Evolutionary conservation across 192 early-diverging fungal species (phyloP), one percentile per base, ranked within the genome.

Genomic region (Backusella tuberculispora): DNA sequence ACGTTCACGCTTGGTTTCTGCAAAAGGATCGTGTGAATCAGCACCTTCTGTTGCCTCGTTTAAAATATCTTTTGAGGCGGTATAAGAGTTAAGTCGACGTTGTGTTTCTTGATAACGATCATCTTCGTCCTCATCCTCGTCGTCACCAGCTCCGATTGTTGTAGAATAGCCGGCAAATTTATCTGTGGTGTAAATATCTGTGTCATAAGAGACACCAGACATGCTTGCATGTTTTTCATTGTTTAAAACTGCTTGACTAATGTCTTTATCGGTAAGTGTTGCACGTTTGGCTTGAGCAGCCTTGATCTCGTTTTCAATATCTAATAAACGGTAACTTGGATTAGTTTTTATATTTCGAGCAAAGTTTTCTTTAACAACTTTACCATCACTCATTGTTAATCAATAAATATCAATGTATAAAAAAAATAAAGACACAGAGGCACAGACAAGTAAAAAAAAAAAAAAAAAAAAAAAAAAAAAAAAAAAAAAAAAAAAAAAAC

Each of bases 21-120:
- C 90, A 85, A 94, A 88, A 10, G 91, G 88, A 73, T 94, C 91
- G 7, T 83, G 78, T 43, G 81, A 79, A 9, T 89, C 87, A 0
- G 82, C 85, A 1, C 80, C 87, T 3, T 78, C 86, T 0, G 76
- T 84, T 9, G 85, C 85, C 75, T 96, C 94, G n/a, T 89, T 85
- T 24, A 89, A 87, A 9, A 92, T 76, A 63, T 94, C 92, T 56
- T 91, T 90, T 3, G 96, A 94, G 1, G 92, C 96, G 6, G 95
- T 94, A 73, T 94, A 94, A 12, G 87, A 86, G 15, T 90, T 81
- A 8, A 93, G 84, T 70, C 83, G 66, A 41, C 81, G 87, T 73
- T 87, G 88, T 17, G 78, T 80, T 34, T 78, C 68, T 69, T 83
- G 84, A 46, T 80, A 78, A 17, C 56, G 48, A 6, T 67, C 69